Evolutionary conservation across 805 yeast species (phyloP).

Genomic region (Wickerhamomyces canadensis): DNA sequence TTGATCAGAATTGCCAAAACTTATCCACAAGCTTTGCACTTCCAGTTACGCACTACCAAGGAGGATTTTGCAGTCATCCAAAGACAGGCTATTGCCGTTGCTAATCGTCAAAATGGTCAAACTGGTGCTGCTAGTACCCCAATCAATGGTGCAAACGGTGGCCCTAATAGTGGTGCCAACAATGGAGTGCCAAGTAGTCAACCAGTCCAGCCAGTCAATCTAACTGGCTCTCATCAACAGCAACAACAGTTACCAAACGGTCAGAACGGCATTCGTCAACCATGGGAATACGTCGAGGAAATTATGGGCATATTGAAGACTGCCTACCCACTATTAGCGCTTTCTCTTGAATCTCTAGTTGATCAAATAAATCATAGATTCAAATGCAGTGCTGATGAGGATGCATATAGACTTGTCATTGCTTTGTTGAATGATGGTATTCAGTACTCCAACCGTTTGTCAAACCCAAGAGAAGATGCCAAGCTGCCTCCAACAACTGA

Average conservation of each 20-base stretch:
- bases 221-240: constrained; percentile 6
- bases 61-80: constrained; percentile 90
- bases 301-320: constrained; percentile 94
- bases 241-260: constrained; percentile 1
- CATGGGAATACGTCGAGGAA: constrained; percentile 91
- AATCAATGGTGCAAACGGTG: constrained; percentile 3
- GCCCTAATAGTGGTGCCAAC: constrained; percentile 6
- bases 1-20: constrained; percentile 90
- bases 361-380: constrained; percentile 93
- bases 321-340: constrained; percentile 89
- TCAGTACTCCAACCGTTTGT: constrained; percentile 79
- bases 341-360: constrained; percentile 89
- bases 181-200: not conserved
- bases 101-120: constrained; percentile 26
- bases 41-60: constrained; percentile 90
- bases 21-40: constrained; percentile 95
- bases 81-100: constrained; percentile 58
- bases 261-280: constrained; percentile 46
- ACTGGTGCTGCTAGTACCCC: constrained; percentile 10
- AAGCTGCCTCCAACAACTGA: constrained; percentile 88
- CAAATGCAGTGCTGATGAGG: constrained; percentile 92
- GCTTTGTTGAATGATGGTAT: constrained; percentile 93
- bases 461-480: constrained; percentile 84
- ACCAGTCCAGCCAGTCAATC: constrained; percentile 5
- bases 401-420: constrained; percentile 87